Evolutionary conservation across 1,284 basidiomycete genomes (phyloP), one percentile per base, ranked within the genome.

Genomic region (Anthracocystis walkeri): DNA sequence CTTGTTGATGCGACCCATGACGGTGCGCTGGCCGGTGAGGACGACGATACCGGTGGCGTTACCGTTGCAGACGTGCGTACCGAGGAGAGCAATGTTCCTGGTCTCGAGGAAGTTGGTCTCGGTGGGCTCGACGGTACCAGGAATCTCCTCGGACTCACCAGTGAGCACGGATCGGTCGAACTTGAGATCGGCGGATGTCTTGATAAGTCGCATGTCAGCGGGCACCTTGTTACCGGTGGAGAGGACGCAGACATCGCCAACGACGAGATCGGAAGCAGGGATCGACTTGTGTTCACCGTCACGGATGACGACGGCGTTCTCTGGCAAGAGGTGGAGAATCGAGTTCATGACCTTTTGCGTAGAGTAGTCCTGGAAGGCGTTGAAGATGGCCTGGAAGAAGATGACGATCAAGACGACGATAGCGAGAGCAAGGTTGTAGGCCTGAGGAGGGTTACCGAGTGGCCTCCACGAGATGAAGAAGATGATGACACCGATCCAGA

Each of bases 141-240:
- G 81, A 38, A 91, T 87, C 75, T 90, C 88, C 58, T 90, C 89
- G 23, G 86, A 87, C 53, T 85, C 88, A 85, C 90, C 90, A 0
- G 90, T 91, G 42, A 91, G 86, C n/a, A 91, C 88, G 2, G 89
- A 88, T 31, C 90, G 88, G 77, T 91, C 90, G 57, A 91, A 88
- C 52, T 88, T 88, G 58, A 90, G 84, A 73, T 91, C 90, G 7
- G 86, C 82, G 41, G 82, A 83, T 84, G 88, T 80, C n/a, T 88
- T 87, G 64, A 79, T 61, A 49, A 79, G 57, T 23, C 80, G 75
- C 58, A 90, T 84, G 58, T 88, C 88, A 11, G 87, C 87, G 0
- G 90, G 89, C 3, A 85, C 70, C 62, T 84, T 84, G 54, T 75
- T 70, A 12, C 89, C 89, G 60, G 89, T 78, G 8, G 82, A 76